Conservation (phyloP, 2,329 filamentous ascomycete genomes). For the Ceratocystis destructans region DNA sequence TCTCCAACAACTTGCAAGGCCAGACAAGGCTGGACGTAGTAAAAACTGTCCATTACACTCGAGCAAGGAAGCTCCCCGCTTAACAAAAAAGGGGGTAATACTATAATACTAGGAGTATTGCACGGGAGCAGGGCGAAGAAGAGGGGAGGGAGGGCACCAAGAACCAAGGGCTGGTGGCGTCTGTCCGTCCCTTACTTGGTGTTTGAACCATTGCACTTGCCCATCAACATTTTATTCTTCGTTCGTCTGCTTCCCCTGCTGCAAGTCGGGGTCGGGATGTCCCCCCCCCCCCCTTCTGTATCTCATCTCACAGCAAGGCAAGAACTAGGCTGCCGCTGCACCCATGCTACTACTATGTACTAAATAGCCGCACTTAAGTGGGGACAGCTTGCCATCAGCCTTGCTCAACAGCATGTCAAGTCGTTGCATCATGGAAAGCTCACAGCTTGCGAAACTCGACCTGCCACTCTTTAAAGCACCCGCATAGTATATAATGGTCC, state of each 20-base stretch:
- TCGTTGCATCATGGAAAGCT: not conserved
- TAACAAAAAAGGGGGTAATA: too few species aligned
- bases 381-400: not conserved
- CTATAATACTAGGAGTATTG: too few species aligned
- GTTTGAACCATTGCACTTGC: too few species aligned
- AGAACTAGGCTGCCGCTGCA: not conserved
- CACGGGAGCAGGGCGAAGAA: too few species aligned
- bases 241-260: not conserved
- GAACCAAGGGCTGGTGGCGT: too few species aligned
- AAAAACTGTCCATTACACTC: too few species aligned
- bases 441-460: not conserved
- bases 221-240: not conserved
- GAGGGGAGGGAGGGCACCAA: too few species aligned
- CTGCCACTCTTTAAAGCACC: not conserved
- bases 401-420: not conserved
- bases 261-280: not conserved
- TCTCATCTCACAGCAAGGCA: not conserved
- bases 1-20: too few species aligned
- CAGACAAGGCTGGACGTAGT: too few species aligned
- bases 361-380: slow-evolving; percentile 8
- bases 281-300: not conserved
- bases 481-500: slow-evolving; percentile 30
- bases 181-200: too few species aligned
- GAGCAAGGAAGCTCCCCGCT: too few species aligned
- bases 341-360: not conserved